Percentiles rank a stretch among this genome's conserved stretches.
Evolutionary conservation across 2,329 filamentous ascomycete genomes (phyloP).

Genomic region (Hypoxylon sp.): DNA sequence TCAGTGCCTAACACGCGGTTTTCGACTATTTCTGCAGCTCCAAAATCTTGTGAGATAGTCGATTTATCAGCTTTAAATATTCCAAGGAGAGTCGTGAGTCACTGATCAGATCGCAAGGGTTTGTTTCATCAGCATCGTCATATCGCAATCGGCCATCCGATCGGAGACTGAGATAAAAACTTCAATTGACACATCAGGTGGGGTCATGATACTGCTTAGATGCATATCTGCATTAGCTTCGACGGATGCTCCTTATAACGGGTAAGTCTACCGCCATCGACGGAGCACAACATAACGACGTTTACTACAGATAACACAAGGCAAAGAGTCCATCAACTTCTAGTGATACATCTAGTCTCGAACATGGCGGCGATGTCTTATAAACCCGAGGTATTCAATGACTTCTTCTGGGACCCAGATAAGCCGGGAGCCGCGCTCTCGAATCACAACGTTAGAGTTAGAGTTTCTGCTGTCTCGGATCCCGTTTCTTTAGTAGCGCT

Average conservation of each 20-base stretch:
- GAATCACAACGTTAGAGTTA: not conserved
- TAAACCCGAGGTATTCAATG: too few relatives aligned
- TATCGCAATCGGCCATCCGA: constrained; percentile 44
- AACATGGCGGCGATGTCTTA: too few relatives aligned
- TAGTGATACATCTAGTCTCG: too few relatives aligned
- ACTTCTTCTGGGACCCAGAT: too few relatives aligned
- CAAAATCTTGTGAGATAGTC: not conserved
- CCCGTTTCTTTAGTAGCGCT: not conserved
- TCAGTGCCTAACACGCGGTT: not conserved
- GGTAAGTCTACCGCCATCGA: too few relatives aligned
- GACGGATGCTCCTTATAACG: too few relatives aligned
- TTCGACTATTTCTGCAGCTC: not conserved
- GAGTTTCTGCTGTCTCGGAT: not conserved
- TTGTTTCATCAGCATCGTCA: constrained; percentile 26
- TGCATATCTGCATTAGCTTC: constrained; percentile 14
- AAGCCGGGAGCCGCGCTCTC: not conserved
- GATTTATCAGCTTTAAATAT: not conserved
- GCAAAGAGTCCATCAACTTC: too few relatives aligned
- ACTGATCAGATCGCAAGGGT: constrained; percentile 14
- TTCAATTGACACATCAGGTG: constrained; percentile 49
- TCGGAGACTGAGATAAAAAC: constrained; percentile 48
- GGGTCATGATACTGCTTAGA: constrained; percentile 34
- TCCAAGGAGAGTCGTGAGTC: constrained; percentile 29
- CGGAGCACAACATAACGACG: too few relatives aligned
- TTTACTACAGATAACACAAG: too few relatives aligned